Evolutionary conservation across 2,329 filamentous ascomycete genomes (phyloP), one percentile per base, ranked within the genome.

Genomic region (Acephala macrosclerotiorum): DNA sequence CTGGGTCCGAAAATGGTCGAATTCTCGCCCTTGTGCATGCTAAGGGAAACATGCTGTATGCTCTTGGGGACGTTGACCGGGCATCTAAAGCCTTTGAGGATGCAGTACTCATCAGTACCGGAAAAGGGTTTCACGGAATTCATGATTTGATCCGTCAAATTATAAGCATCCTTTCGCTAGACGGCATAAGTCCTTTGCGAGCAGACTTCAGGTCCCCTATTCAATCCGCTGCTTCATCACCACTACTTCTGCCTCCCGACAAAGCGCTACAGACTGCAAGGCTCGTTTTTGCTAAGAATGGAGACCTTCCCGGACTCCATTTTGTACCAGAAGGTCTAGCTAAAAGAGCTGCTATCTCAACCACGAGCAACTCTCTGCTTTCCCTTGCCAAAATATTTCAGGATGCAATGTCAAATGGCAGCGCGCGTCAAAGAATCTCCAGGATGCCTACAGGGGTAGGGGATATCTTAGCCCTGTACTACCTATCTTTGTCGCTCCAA

Each of bases 341-440:
- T 18, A 89, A 89, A 71, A 92, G 90, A 75, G 92, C 93, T 7
- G 94, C 94, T 1, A 85, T 97, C 26, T 94, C 94, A 14, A 98
- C 94, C 0, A 97, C 94, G 0, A 98, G 96, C 78, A 99, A 99
- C 76, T 96, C 95, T 0, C 82, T 99, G 20, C 84, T 99, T 1
- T 99, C 96, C 0, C 82, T 99, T 47, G 96, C 96, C 25, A 99
- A 99, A 79, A 99, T 99, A 40, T 97, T 97, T 70, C 96, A 99
- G 78, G 96, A 99, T 80, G 90, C 92, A 35, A 95, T 97, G 88
- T 93, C 95, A 2, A 93, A 87, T 58, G 74, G 64, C 45, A 75
- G 63, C 59, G 73, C 73, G 22, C 60, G 72, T 20, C 82, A 85
- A 12, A 80, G 81, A 45, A 80, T 86, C 12, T 80, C 87, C 25